Evolutionary conservation across 2,329 filamentous ascomycete species (phyloP).

Genomic region (Aphanocladium album): DNA sequence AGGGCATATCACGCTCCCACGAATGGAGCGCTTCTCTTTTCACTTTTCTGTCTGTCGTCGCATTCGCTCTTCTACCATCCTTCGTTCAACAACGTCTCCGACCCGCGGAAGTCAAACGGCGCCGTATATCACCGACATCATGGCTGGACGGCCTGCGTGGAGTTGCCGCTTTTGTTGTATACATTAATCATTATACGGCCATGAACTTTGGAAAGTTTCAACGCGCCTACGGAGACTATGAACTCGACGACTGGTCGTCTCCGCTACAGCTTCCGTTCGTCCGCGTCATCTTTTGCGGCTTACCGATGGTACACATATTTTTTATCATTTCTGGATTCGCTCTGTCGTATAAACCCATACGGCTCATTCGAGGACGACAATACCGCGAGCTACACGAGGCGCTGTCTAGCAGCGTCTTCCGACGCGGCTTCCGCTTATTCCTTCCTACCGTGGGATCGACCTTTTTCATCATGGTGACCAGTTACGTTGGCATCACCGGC

Average conservation of each 20-base stretch:
- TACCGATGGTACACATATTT: constrained; percentile 47
- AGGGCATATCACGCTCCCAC: too few species aligned
- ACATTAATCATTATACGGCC: constrained; percentile 43
- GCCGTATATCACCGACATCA: constrained; percentile 36
- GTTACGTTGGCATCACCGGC: constrained; percentile 33
- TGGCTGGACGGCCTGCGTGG: constrained; percentile 46
- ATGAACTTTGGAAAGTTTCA: neutral
- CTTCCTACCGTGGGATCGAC: constrained; percentile 39
- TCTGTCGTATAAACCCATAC: constrained; percentile 43
- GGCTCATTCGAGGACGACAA: constrained; percentile 35
- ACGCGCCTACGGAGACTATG: constrained; percentile 30
- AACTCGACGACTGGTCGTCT: constrained; percentile 31
- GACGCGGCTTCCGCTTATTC: constrained; percentile 38
- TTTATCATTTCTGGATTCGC: constrained; percentile 52
- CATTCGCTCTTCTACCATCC: constrained; percentile 25
- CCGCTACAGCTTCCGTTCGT: constrained; percentile 40
- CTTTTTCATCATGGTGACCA: constrained; percentile 30
- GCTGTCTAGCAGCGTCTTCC: constrained; percentile 37
- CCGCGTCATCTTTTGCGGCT: constrained; percentile 40
- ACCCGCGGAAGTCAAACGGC: constrained; percentile 17
- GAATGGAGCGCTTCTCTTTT: too few species aligned
- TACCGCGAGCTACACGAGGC: constrained; percentile 39
- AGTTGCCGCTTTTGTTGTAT: constrained; percentile 41
- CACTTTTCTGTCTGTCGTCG: too few species aligned
- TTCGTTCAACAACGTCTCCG: constrained; percentile 27